These are phyloP conservation scores for Malus asiatica DNA, from an alignment of 306 rosid species.

Conservation along the genomic window DNA sequence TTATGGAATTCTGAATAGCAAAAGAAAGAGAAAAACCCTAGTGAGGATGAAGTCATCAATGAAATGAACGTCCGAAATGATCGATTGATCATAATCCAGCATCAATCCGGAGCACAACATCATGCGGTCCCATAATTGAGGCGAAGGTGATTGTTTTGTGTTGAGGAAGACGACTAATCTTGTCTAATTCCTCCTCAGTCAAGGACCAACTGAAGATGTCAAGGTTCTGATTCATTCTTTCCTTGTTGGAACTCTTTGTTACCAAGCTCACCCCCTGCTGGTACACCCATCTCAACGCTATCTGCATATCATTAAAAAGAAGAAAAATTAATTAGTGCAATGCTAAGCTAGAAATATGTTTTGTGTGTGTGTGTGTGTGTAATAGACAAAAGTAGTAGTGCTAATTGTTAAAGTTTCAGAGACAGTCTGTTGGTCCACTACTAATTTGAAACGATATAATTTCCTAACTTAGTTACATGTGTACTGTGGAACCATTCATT, in stretches of 20 bases:
- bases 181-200: conserved; percentile 21
- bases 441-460: background rate
- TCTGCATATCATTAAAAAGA: conserved; percentile 7
- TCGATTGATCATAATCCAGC: conserved; percentile 17
- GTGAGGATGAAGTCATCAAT: background rate
- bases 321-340: no score
- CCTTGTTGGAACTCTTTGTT: conserved; percentile 35
- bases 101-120: conserved; percentile 28
- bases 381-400: no score
- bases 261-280: conserved; percentile 41
- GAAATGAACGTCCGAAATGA: background rate
- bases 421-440: background rate
- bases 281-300: conserved; percentile 45
- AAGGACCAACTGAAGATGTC: conserved; percentile 38
- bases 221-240: conserved; percentile 36
- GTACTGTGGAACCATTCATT: background rate
- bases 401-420: no score
- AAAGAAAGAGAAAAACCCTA: background rate
- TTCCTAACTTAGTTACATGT: no score
- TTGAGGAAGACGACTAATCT: conserved; percentile 32
- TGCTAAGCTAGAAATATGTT: no score
- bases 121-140: conserved; percentile 30
- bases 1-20: background rate
- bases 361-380: no score
- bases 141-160: conserved; percentile 29